These are phyloP conservation scores for Camellia lanceoleosa DNA, from an alignment of 148 eudicot genomes.

Conservation along the genomic window DNA sequence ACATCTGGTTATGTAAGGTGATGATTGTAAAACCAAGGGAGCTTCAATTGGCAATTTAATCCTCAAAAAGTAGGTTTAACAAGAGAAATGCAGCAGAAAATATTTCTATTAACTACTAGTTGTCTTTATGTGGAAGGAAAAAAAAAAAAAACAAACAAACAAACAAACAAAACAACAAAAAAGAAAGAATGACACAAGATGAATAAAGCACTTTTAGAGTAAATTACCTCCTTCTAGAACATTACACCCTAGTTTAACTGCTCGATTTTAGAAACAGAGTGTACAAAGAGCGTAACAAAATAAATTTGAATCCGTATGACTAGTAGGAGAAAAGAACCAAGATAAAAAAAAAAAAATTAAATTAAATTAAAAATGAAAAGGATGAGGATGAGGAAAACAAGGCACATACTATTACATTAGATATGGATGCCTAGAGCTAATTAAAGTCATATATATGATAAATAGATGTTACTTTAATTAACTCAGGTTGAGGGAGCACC, in stretches of 20 bases:
- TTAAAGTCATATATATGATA: slow-evolving; percentile 24
- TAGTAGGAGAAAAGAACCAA: not conserved
- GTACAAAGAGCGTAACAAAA: not conserved
- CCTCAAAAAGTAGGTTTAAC: not conserved
- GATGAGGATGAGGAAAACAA: too few relatives aligned
- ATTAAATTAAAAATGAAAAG: too few relatives aligned
- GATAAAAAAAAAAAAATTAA: not conserved
- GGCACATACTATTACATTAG: too few relatives aligned
- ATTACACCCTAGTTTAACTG: too few relatives aligned
- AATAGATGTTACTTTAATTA: not conserved
- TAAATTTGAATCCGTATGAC: not conserved
- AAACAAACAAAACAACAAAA: not conserved
- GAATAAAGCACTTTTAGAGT: not conserved
- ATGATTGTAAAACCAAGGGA: not conserved
- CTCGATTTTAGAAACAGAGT: too few relatives aligned
- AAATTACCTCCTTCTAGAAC: too few relatives aligned
- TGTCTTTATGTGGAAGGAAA: not conserved
- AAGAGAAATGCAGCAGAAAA: not conserved
- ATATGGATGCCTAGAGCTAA: too few relatives aligned
- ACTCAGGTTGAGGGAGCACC: too few relatives aligned
- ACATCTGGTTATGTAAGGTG: not conserved
- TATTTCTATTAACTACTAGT: not conserved
- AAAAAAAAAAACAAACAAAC: not conserved
- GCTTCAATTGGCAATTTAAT: not conserved
- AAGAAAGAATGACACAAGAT: not conserved